A percentile compares a stretch with the other conserved stretches of the same genome.
These are phyloP conservation scores for Schwanniomyces yamadae DNA, from an alignment of 805 yeast genomes.

Conservation along the genomic window DNA sequence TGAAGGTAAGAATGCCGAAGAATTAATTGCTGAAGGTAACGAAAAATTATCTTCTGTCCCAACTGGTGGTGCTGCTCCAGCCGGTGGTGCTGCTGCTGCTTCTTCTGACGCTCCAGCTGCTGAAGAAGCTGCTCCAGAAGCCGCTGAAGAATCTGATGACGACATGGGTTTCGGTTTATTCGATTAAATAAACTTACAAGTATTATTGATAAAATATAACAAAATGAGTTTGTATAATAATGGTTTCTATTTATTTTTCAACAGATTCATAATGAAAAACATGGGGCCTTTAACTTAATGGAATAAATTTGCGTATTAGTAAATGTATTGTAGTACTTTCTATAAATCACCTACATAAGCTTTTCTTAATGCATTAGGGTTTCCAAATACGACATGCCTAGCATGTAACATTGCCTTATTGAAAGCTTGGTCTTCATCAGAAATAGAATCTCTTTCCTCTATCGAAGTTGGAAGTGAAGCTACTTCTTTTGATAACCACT, in stretches of 20 bases:
- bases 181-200: conserved; percentile 60
- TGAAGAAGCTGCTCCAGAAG: conserved; percentile 69
- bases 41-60: conserved; percentile 97
- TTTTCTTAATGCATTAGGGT: conserved; percentile 68
- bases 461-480: conserved; percentile 18
- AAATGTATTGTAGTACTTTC: background rate
- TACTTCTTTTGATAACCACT: conserved; percentile 59
- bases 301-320: background rate
- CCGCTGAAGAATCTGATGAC: conserved; percentile 58
- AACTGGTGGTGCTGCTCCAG: conserved; percentile 94
- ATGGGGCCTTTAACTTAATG: background rate
- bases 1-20: conserved; percentile 90
- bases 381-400: conserved; percentile 75
- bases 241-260: no score
- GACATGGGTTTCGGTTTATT: conserved; percentile 97
- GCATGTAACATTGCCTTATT: conserved; percentile 31
- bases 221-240: conserved; percentile 8
- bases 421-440: conserved; percentile 36
- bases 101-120: conserved; percentile 70
- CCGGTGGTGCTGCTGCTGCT: conserved; percentile 69
- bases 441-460: conserved; percentile 26
- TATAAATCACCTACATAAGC: conserved; percentile 44
- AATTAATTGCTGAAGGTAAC: conserved; percentile 92
- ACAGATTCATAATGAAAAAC: background rate
- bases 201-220: conserved; percentile 4